These are phyloP conservation scores for Coemansia sp. DNA, from an alignment of 192 early-diverging fungal genomes.

Conservation along the genomic window DNA sequence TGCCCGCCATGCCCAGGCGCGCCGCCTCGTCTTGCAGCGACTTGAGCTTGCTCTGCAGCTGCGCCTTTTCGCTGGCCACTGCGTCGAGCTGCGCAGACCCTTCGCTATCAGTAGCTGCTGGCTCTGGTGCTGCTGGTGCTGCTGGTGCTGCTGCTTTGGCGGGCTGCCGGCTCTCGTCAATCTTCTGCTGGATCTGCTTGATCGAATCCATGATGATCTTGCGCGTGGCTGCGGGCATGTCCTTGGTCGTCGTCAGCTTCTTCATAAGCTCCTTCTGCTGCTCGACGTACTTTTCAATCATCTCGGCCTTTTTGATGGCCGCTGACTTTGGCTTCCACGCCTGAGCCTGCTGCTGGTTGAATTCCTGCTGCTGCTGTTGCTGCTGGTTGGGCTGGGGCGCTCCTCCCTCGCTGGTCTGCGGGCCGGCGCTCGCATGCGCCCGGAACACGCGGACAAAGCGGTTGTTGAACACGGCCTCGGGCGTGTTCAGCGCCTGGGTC, in stretches of 20 bases:
- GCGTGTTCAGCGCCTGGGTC: slow-evolving; percentile 23
- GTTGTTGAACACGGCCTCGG: slow-evolving; percentile 48
- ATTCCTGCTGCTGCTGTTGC: slow-evolving; percentile 2
- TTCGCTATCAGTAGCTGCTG: no score
- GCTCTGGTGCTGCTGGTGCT: background rate
- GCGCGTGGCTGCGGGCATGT: slow-evolving; percentile 40
- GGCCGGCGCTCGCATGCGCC: slow-evolving; percentile 1
- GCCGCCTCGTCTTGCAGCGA: slow-evolving; percentile 26
- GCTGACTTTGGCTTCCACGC: slow-evolving; percentile 48
- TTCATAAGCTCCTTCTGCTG: slow-evolving; percentile 49
- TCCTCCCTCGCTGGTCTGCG: background rate
- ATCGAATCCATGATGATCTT: slow-evolving; percentile 55
- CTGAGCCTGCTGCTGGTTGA: background rate
- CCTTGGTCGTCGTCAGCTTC: slow-evolving; percentile 39
- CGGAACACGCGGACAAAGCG: slow-evolving; percentile 36
- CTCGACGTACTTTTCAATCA: slow-evolving; percentile 48
- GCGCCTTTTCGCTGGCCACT: slow-evolving; percentile 19
- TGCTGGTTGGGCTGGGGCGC: background rate
- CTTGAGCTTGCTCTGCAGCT: slow-evolving; percentile 34
- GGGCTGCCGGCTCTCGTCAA: slow-evolving; percentile 33
- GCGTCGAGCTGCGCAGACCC: background rate
- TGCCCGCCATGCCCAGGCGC: slow-evolving; percentile 16
- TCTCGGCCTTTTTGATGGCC: slow-evolving; percentile 42
- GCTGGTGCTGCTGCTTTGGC: background rate
- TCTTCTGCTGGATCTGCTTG: slow-evolving; percentile 41